phyloP scores from a whole-genome alignment of 495 filamentous ascomycete genomes.

The Hypoxylon trugodes region DNA sequence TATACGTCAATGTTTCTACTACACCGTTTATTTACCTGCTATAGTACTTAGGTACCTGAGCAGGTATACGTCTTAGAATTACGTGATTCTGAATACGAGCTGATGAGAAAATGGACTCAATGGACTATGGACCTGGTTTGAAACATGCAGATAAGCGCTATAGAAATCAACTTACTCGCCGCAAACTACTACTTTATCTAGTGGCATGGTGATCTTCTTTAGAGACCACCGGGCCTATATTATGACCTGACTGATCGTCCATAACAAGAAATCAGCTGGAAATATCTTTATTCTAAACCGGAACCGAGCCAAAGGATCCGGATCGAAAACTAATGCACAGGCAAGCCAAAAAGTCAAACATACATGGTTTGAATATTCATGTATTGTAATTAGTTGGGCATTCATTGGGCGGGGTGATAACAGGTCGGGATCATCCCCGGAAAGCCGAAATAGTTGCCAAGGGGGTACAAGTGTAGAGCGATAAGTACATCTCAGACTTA shows the following conservation, averaged over 20 bases:
- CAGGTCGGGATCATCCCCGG: slow-evolving; percentile 39
- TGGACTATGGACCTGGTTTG: not conserved
- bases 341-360: slow-evolving; percentile 36
- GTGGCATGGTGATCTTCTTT: slow-evolving; percentile 8
- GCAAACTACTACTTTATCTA: slow-evolving; percentile 10
- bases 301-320: slow-evolving; percentile 31
- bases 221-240: slow-evolving; percentile 4
- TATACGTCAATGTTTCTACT: too few relatives aligned
- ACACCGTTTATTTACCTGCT: too few relatives aligned
- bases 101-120: not conserved
- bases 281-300: slow-evolving; percentile 9
- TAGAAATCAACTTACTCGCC: slow-evolving; percentile 6
- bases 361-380: slow-evolving; percentile 28
- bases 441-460: slow-evolving; percentile 24
- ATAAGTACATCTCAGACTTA: slow-evolving; percentile 17
- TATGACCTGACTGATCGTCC: not conserved
- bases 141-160: slow-evolving; percentile 1
- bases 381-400: slow-evolving; percentile 27
- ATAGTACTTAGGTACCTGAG: not conserved
- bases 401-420: slow-evolving; percentile 28
- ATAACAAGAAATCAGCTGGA: slow-evolving; percentile 21
- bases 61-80: not conserved
- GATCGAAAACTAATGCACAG: slow-evolving; percentile 38
- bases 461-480: slow-evolving; percentile 23
- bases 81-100: slow-evolving; percentile 1